Conservation (phyloP, 352 stramenopile genomes). For the Globisporangium solare region DNA sequence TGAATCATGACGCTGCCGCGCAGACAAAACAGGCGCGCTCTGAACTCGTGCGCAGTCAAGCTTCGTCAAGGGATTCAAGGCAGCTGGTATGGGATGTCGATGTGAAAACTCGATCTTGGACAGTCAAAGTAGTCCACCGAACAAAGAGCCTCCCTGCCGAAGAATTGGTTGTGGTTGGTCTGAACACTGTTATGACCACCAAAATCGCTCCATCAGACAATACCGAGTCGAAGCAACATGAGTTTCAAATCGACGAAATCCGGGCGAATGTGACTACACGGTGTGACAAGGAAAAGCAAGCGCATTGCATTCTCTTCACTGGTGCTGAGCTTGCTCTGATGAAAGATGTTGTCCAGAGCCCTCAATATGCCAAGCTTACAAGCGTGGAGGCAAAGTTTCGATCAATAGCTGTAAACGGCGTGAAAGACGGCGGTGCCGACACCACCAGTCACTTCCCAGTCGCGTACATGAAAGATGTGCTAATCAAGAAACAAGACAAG, state of each 20-base stretch:
- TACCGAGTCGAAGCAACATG: slow-evolving; percentile 2
- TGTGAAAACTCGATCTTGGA: slow-evolving; percentile 7
- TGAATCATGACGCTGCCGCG: too few species aligned
- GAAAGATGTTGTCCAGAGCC: not conserved
- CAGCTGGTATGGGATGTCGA: slow-evolving; percentile 7
- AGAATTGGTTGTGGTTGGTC: slow-evolving; percentile 8
- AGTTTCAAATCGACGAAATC: slow-evolving; percentile 6
- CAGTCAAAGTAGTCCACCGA: slow-evolving; percentile 3
- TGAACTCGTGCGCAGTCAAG: not conserved
- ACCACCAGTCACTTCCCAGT: slow-evolving; percentile 5
- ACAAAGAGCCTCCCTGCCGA: slow-evolving; percentile 1
- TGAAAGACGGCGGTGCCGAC: not conserved
- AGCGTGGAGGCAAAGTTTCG: slow-evolving; percentile 10
- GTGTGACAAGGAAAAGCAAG: slow-evolving; percentile 1
- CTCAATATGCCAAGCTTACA: not conserved
- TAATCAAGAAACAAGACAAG: slow-evolving; percentile 24
- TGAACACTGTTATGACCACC: slow-evolving; percentile 5
- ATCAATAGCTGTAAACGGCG: slow-evolving; percentile 12
- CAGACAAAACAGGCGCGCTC: not conserved
- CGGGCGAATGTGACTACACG: slow-evolving; percentile 4
- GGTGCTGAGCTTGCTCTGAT: slow-evolving; percentile 8
- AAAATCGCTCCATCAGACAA: not conserved
- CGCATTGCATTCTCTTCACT: slow-evolving; percentile 10
- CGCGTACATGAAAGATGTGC: slow-evolving; percentile 14
- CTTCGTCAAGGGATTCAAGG: not conserved